Evolutionary conservation across 2,329 filamentous ascomycete species (phyloP).

Genomic region (Lasiodiplodia gonubiensis): DNA sequence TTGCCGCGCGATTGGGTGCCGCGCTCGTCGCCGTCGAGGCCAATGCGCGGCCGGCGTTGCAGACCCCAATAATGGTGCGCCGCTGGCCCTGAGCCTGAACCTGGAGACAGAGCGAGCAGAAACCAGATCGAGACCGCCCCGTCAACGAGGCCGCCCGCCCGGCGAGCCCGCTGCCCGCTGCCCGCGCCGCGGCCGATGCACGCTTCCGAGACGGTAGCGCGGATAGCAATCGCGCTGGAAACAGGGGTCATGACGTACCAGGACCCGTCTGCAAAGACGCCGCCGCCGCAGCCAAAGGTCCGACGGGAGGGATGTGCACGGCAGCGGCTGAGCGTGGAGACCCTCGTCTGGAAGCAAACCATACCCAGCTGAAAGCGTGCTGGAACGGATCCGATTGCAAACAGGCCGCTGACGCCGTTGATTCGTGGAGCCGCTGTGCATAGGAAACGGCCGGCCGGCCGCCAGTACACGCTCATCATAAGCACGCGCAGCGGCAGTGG

Average conservation of each 20-base stretch:
- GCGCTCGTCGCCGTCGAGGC: conserved; percentile 1
- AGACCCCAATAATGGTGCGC: conserved; percentile 22
- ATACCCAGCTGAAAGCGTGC: conserved; percentile 1
- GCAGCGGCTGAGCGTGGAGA: conserved; percentile 25
- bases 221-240: conserved; percentile 25
- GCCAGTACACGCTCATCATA: neutral
- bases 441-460: neutral
- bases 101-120: conserved; percentile 9
- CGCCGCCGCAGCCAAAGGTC: conserved; percentile 13
- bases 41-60: conserved; percentile 22
- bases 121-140: conserved; percentile 21
- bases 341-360: conserved; percentile 10
- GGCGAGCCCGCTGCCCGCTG: conserved; percentile 21
- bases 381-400: conserved; percentile 23
- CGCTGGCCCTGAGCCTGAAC: conserved; percentile 1
- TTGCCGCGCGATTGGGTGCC: conserved; percentile 25
- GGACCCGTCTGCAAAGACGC: neutral
- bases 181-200: conserved; percentile 24
- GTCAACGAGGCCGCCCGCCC: conserved; percentile 2
- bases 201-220: conserved; percentile 23
- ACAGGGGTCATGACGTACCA: conserved; percentile 21
- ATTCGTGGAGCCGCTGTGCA: conserved; percentile 11
- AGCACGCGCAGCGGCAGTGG: neutral
- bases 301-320: conserved; percentile 19
- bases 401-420: conserved; percentile 13